phyloP scores from a whole-genome alignment of 345 rosid genomes.

The Moringa oleifera region DNA sequence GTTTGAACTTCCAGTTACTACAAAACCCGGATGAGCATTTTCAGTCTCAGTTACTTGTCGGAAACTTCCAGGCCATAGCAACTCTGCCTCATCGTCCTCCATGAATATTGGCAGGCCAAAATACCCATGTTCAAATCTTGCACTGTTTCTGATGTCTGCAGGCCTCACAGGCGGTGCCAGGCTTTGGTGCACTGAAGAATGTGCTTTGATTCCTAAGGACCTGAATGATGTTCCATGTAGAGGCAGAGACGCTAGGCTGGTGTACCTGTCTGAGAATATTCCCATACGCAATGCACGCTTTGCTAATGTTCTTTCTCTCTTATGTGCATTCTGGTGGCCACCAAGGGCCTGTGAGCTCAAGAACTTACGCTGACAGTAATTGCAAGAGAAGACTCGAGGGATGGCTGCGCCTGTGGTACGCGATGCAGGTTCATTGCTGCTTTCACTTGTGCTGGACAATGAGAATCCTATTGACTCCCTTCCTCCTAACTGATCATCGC shows the following conservation, averaged over 20 bases:
- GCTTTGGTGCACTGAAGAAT: slow-evolving; percentile 42
- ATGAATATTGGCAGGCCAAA: slow-evolving; percentile 39
- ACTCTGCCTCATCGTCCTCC: slow-evolving; percentile 57
- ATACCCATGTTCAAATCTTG: slow-evolving; percentile 45
- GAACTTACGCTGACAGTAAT: slow-evolving; percentile 74
- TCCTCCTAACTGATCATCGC: slow-evolving; percentile 16
- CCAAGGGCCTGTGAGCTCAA: slow-evolving; percentile 87
- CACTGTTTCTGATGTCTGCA: slow-evolving; percentile 37
- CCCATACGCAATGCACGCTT: slow-evolving; percentile 74
- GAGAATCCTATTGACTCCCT: slow-evolving; percentile 38
- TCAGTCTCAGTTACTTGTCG: slow-evolving; percentile 30
- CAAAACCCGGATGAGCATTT: slow-evolving; percentile 23
- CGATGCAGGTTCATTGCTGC: slow-evolving; percentile 44
- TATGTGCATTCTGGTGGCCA: slow-evolving; percentile 87
- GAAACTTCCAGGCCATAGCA: slow-evolving; percentile 78
- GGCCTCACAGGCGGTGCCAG: slow-evolving; percentile 27
- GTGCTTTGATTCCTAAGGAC: slow-evolving; percentile 59
- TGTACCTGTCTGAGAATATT: slow-evolving; percentile 44
- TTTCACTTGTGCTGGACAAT: slow-evolving; percentile 57
- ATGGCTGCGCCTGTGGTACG: slow-evolving; percentile 15
- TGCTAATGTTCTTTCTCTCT: slow-evolving; percentile 69
- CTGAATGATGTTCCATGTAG: slow-evolving; percentile 49
- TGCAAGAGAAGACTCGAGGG: slow-evolving; percentile 71
- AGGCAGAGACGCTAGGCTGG: slow-evolving; percentile 52
- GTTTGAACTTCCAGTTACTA: slow-evolving; percentile 25